Evolutionary conservation across 208 protist genomes (phyloP), one percentile per base, ranked within the genome.

Genomic region (Wallacemonas sp.): DNA sequence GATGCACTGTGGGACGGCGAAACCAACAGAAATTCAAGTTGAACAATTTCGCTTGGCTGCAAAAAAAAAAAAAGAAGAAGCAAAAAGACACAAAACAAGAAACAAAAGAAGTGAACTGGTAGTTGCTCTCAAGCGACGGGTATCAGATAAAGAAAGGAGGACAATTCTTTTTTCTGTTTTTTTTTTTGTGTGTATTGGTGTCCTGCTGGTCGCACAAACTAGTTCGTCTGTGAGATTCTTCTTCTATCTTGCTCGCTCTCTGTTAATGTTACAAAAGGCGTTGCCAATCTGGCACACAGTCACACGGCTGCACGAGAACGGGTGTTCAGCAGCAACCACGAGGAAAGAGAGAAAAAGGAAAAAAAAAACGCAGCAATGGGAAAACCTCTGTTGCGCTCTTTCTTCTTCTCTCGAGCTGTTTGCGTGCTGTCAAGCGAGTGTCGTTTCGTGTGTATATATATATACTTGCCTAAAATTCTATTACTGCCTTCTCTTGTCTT

Each of bases 51-150:
- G 10, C 10, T 0, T 41, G 36, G 36, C 10, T 41, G 66, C 55
- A 65, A 45, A 64, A 61, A 65, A 8, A 68, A 49, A 65, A 63
- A 41, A 26, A 72, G 48, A 63, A 38, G 44, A 57, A 65, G 48
- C 50, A 49, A 25, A 41, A 22, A 2, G 22, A 39, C 11, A 42
- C 5, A 59, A 41, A 59, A 41, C 3, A 16, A 59, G 22, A 16
- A 59, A 44, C 16, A 23, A 33, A 41, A 8, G 10, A 16, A 67
- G 16, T 23, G 46, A 36, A 42, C 41, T 7, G 26, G n/a, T n/a
- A n/a, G n/a, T n/a, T n/a, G n/a, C n/a, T n/a, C n/a, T n/a, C n/a
- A n/a, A n/a, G n/a, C n/a, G n/a, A n/a, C n/a, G n/a, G n/a, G n/a
- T n/a, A 14, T 41, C 10, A 41, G 26, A 64, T 20, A 18, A 46